Evolutionary conservation across 192 early-diverging fungal genomes (phyloP).

Genomic region (Backusella morwellensis): DNA sequence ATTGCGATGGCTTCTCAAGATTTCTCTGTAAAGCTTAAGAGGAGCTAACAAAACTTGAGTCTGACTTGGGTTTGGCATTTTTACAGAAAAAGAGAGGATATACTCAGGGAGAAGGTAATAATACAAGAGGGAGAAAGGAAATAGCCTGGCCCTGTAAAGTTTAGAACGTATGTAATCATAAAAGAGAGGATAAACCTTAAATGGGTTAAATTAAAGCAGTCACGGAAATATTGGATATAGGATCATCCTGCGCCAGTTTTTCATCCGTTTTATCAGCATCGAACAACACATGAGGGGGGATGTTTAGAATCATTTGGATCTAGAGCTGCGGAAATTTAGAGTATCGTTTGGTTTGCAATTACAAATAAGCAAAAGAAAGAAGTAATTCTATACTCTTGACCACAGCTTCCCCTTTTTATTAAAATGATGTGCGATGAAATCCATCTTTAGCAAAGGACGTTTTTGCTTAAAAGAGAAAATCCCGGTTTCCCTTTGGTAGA

Average conservation of each 20-base stretch:
- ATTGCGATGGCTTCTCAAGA: slow-evolving; percentile 48
- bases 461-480: background rate
- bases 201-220: background rate
- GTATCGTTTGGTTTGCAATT: background rate
- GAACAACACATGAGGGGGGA: background rate
- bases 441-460: background rate
- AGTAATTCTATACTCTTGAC: background rate
- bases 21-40: slow-evolving; percentile 49
- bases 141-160: background rate
- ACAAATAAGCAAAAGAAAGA: background rate
- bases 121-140: background rate
- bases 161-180: background rate
- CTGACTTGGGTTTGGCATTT: background rate
- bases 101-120: background rate
- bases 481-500: background rate
- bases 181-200: background rate
- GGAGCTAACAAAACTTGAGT: slow-evolving; percentile 47
- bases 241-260: no score
- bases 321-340: background rate
- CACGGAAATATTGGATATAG: background rate
- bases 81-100: background rate
- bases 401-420: background rate
- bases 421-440: background rate
- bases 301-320: background rate
- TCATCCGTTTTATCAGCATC: background rate